Evolutionary conservation across 805 yeast species (phyloP), one percentile per base, ranked within the genome.

Genomic region (Suhomyces kilbournensis): DNA sequence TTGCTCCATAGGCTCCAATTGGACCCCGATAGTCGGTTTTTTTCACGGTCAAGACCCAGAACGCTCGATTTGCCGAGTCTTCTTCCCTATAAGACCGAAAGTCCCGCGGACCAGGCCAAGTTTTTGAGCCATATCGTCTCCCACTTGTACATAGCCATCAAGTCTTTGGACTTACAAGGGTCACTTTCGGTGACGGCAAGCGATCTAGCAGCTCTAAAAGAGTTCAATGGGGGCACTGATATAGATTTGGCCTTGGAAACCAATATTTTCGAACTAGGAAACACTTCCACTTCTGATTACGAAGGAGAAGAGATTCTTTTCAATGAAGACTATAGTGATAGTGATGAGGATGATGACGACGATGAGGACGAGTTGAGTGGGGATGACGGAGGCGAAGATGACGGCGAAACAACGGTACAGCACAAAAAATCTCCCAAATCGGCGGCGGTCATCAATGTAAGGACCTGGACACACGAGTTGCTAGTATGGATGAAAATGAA

Each of bases 401-500:
- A 63, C 6, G 66, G 64, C 22, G 72, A 67, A 26, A 51, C 69
- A 6, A 72, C 76, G 57, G 75, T 44, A 69, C 85, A 85, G 46
- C 84, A 86, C 53, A 84, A 83, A 57, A 77, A 83, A 8, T 77
- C 85, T 1, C 82, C 87, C 2, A 77, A 80, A 57, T 82, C 90
- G 0, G 87, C 94, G 0, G 82, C 94, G 0, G 85, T 89, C 6
- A 83, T 88, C 6, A 79, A 85, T 44, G 86, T 90, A 7, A 79
- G 85, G 49, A 88, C 86, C 53, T 92, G 97, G 96, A 86, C 97
- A 0, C 84, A 86, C 50, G 97, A 91, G 65, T 76, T 93, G 56
- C 79, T 82, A 48, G 85, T 86, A 40, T 86, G 97, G 81, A 66
- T 90, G 50, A 81, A 80, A 59, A 85, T 87, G 83, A 88, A 89